phyloP scores from a whole-genome alignment of 441 rosid species.

The Jatropha podagrica region DNA sequence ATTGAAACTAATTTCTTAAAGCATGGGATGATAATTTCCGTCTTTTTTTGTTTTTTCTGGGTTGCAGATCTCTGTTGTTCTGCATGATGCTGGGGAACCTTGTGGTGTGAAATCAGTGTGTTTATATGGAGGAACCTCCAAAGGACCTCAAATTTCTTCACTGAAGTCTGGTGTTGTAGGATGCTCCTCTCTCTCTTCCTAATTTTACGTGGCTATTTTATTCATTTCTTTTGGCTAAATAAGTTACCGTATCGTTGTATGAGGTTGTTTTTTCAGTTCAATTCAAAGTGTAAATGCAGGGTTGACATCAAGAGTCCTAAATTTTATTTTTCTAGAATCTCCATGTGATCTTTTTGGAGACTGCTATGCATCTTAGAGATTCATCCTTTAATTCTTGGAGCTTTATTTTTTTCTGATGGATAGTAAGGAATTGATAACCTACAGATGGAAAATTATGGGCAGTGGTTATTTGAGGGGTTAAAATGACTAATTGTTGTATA shows the following conservation, averaged over 20 bases:
- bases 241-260: neutral
- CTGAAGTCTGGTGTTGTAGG: constrained; percentile 83
- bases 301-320: too few species aligned
- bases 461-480: too few species aligned
- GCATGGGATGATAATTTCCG: neutral
- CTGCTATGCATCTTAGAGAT: too few species aligned
- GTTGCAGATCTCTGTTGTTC: constrained; percentile 70
- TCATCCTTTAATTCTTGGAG: too few species aligned
- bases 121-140: constrained; percentile 86
- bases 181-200: constrained; percentile 13
- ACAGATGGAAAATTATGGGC: too few species aligned
- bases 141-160: constrained; percentile 74
- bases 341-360: too few species aligned
- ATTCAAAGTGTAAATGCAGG: neutral
- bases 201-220: constrained; percentile 5
- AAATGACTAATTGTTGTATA: too few species aligned
- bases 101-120: constrained; percentile 79
- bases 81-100: constrained; percentile 76
- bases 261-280: constrained; percentile 6
- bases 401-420: too few species aligned
- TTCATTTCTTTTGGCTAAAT: neutral
- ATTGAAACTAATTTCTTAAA: neutral
- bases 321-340: too few species aligned
- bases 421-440: too few species aligned
- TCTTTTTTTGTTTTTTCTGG: neutral